Evolutionary conservation across 2,329 filamentous ascomycete species (phyloP).

Genomic region (Chalaropsis ovoidea): DNA sequence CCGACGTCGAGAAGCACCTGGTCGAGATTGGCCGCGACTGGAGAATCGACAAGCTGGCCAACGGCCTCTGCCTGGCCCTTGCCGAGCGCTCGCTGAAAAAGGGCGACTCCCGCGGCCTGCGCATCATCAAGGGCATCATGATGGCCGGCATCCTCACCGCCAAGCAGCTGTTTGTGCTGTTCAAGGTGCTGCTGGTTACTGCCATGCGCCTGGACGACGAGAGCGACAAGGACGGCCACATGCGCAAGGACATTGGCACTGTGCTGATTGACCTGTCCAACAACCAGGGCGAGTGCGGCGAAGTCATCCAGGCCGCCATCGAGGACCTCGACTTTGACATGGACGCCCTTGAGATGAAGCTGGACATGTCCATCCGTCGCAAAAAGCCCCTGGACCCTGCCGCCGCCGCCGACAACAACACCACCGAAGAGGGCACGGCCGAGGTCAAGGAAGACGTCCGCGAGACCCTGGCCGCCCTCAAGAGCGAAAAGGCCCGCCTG

Average conservation of each 20-base stretch:
- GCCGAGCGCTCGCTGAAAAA: slow-evolving; percentile 53
- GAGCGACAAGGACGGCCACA: slow-evolving; percentile 44
- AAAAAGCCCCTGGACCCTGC: slow-evolving; percentile 41
- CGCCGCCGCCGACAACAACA: slow-evolving; percentile 41
- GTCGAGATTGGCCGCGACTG: slow-evolving; percentile 53
- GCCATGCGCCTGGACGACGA: slow-evolving; percentile 49
- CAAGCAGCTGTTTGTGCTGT: slow-evolving; percentile 52
- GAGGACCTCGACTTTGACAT: slow-evolving; percentile 60
- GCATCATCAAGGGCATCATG: slow-evolving; percentile 52
- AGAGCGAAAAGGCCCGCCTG: slow-evolving; percentile 33
- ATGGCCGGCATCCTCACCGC: slow-evolving; percentile 51
- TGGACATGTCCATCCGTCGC: slow-evolving; percentile 59
- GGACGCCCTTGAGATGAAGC: slow-evolving; percentile 61
- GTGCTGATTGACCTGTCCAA: slow-evolving; percentile 58
- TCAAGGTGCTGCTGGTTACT: slow-evolving; percentile 54
- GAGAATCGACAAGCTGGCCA: slow-evolving; percentile 59
- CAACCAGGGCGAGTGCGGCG: slow-evolving; percentile 46
- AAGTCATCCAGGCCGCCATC: slow-evolving; percentile 57
- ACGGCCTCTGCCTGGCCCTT: slow-evolving; percentile 58
- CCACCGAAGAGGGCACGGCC: slow-evolving; percentile 38
- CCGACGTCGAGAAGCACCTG: slow-evolving; percentile 50
- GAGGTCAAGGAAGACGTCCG: slow-evolving; percentile 34
- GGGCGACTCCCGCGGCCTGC: slow-evolving; percentile 47
- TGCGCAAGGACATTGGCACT: slow-evolving; percentile 55
- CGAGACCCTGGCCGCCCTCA: slow-evolving; percentile 35